Evolutionary conservation across 1,284 basidiomycete species (phyloP).

Genomic region (Cutaneotrichosporon sp.): DNA sequence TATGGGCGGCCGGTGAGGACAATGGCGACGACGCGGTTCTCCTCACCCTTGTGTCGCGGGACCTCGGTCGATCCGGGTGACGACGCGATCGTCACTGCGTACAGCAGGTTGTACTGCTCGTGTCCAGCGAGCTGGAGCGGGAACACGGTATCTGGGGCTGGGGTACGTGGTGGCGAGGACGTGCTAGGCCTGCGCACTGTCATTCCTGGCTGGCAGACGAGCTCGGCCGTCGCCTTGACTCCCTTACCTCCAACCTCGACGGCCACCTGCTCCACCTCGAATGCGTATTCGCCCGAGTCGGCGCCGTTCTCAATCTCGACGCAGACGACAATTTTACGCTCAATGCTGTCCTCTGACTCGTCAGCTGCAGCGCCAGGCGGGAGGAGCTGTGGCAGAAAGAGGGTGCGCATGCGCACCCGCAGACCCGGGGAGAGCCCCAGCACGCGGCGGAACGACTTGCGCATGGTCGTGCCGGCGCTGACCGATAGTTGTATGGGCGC

Average conservation of each 20-base stretch:
- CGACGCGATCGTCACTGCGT: constrained; percentile 62
- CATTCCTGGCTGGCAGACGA: constrained; percentile 50
- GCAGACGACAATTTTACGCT: constrained; percentile 77
- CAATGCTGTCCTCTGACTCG: constrained; percentile 66
- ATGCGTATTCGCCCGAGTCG: constrained; percentile 59
- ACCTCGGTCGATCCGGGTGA: constrained; percentile 24
- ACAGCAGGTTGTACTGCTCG: constrained; percentile 83
- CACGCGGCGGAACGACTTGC: constrained; percentile 79
- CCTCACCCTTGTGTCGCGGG: constrained; percentile 52
- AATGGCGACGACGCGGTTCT: constrained; percentile 73
- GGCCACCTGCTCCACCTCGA: constrained; percentile 68
- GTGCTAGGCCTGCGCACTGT: constrained; percentile 32
- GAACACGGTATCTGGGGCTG: constrained; percentile 53
- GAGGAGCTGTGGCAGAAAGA: constrained; percentile 74
- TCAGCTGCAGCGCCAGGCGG: constrained; percentile 56
- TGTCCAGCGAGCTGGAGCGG: constrained; percentile 66
- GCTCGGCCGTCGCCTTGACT: constrained; percentile 60
- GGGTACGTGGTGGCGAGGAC: neutral
- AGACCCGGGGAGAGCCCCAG: constrained; percentile 74
- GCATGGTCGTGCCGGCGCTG: constrained; percentile 59
- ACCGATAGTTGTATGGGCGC: neutral
- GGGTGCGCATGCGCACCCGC: constrained; percentile 80
- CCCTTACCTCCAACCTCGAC: constrained; percentile 73
- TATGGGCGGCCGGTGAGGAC: constrained; percentile 69
- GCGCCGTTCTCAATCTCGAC: constrained; percentile 69